These are phyloP conservation scores for Trichoderma asperellum DNA, from an alignment of 2,329 filamentous ascomycete species.

Conservation along the genomic window DNA sequence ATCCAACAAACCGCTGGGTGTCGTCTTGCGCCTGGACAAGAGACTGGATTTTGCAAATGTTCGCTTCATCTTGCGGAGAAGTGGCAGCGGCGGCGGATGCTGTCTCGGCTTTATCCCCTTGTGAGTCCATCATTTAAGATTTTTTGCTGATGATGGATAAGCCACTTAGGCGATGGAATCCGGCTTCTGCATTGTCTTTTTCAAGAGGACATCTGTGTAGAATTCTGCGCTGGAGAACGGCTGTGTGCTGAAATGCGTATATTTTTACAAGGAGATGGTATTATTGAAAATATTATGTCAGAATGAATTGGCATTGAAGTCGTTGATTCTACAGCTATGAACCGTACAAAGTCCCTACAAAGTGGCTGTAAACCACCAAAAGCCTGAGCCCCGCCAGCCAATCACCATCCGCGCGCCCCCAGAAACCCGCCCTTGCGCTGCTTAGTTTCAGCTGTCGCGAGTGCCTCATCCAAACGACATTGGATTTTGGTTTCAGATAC, in stretches of 20 bases:
- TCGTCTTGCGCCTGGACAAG: slow-evolving; percentile 65
- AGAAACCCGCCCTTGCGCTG: not conserved
- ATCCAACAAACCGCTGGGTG: slow-evolving; percentile 69
- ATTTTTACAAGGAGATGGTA: not conserved
- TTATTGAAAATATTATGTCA: not conserved
- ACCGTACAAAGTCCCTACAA: not conserved
- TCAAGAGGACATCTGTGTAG: not conserved
- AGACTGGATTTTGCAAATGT: slow-evolving; percentile 54
- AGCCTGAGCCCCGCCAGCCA: slow-evolving; percentile 11
- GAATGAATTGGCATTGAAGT: not conserved
- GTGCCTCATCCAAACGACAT: not conserved
- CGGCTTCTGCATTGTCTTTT: not conserved
- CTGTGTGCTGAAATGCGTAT: not conserved
- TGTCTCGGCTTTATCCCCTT: not conserved
- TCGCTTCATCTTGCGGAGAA: slow-evolving; percentile 31
- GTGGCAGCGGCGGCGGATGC: slow-evolving; percentile 11
- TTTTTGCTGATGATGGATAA: not conserved
- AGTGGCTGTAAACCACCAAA: slow-evolving; percentile 1
- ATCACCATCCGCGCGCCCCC: slow-evolving; percentile 8
- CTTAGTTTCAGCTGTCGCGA: slow-evolving; percentile 4
- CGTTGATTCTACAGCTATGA: not conserved
- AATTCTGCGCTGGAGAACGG: not conserved
- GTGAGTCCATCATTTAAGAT: slow-evolving; percentile 15
- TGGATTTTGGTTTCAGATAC: not conserved
- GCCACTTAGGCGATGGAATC: not conserved